These are phyloP conservation scores for Verticillium klebahnii DNA, from an alignment of 2,329 filamentous ascomycete species.

Conservation along the genomic window DNA sequence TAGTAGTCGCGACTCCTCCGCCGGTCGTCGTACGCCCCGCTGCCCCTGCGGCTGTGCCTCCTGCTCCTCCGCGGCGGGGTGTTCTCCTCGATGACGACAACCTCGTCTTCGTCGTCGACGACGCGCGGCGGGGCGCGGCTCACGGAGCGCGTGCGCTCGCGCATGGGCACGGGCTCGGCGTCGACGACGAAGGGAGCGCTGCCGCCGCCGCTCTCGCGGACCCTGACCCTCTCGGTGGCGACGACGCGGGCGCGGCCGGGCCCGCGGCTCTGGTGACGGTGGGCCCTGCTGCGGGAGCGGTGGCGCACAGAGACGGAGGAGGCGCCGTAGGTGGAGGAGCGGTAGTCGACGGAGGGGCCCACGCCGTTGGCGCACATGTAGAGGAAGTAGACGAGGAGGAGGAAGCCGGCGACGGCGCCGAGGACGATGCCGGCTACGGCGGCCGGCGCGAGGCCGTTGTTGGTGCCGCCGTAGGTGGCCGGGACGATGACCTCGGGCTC, in stretches of 20 bases:
- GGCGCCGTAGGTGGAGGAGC: constrained; percentile 15
- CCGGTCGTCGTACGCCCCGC: constrained; percentile 17
- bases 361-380: constrained; percentile 41
- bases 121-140: constrained; percentile 21
- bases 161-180: constrained; percentile 15
- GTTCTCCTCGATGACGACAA: constrained; percentile 31
- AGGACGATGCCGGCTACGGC: constrained; percentile 39
- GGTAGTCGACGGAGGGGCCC: constrained; percentile 24
- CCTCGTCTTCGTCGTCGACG: constrained; percentile 28
- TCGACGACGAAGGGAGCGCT: constrained; percentile 20
- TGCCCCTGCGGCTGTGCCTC: constrained; percentile 15
- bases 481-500: constrained; percentile 25
- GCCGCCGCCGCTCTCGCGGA: constrained; percentile 14
- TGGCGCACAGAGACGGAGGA: constrained; percentile 15
- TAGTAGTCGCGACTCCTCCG: constrained; percentile 20
- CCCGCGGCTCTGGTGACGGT: constrained; percentile 4
- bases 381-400: constrained; percentile 47
- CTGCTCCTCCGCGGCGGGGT: constrained; percentile 20
- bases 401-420: constrained; percentile 42
- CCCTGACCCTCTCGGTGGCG: constrained; percentile 23
- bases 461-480: constrained; percentile 25
- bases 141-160: constrained; percentile 6
- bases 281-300: constrained; percentile 8
- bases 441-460: constrained; percentile 35
- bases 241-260: constrained; percentile 12